Base-by-base conservation (phyloP, 176 grass and related monocot species). In the Bromus sterilis region DNA sequence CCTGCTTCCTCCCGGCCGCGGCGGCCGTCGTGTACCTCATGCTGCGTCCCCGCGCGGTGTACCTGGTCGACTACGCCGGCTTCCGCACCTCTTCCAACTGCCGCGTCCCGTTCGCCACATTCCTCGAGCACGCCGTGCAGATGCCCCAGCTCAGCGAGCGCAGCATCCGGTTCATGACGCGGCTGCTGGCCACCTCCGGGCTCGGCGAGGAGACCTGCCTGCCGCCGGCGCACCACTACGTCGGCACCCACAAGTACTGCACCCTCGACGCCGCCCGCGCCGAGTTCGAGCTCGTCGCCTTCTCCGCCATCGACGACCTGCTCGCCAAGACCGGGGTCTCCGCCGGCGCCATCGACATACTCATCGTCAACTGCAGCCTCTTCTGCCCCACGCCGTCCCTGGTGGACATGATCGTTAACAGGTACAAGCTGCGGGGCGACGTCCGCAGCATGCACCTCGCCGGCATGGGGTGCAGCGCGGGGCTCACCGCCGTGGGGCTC, bases 351-450 rank as follows among this genome's bases (percentile, higher is more conserved):
- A 36, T 93, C 84, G 87, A 79, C 84, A 33, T 93, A 33, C 49
- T 89, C 41, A 41, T 93, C 59, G 84, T 87, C 41, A 93, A 93
- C 91, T 93, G 91, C 78, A 93, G 87, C 87, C 41, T 89, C n/a
- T 91, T 91, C 89, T 82, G 76, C 30, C 89, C 89, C 23, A 88
- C 85, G 20, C 89, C 89, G 31, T 91, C 85, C 0, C 62, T 91
- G 34, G 83, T 84, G 1, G 89, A 79, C 30, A 91, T 91, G 89
- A 70, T 91, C 73, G 15, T 91, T 2, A 69, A 88, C 86, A 46
- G 21, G 46, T 91, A 91, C 86, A 64, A 69, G 62, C 63, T 91
- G 4, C 85, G 85, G 46, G 36, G 66, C 37, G 86, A 88, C 78
- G 3, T 91, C 34, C 68, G 56, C 31, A 66, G 56, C 76, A 14